Evolutionary conservation across 2,329 filamentous ascomycete species (phyloP), one percentile per base, ranked within the genome.

Genomic region (Capronia coronata): DNA sequence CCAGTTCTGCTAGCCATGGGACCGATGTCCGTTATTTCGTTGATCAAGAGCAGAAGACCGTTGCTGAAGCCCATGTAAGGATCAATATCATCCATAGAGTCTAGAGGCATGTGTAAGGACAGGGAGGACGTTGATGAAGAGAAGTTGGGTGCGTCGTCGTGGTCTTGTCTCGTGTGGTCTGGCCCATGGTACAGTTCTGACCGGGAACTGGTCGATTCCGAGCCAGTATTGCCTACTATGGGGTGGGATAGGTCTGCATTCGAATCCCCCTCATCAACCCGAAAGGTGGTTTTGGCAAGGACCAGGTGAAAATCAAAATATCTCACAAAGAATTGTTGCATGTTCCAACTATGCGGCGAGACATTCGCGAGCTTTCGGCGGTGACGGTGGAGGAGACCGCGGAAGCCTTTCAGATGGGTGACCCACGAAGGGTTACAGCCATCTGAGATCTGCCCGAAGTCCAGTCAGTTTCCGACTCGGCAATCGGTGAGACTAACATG

Each of bases 231-330:
- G 32, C 9, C 18, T 8, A 14, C 14, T 6, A 38, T 16, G 3
- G 27, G 37, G 18, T 27, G 23, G 23, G 37, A 16, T 39, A 2
- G 37, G 4, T 2, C 16, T 39, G 8, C 37, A 6, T 8, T 39
- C 21, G 32, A 18, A 5, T 39, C 40, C 14, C 16, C 18, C 6
- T 49, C 41, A 4, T 56, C 50, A 14, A 58, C 43, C 4, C 51
- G 50, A 42, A 63, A 63, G 2, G 59, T 49, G 1, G 61, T 62
- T 9, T 60, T 55, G 8, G 62, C 62, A 21, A 64, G 50, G n/a
- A 64, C 61, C 9, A 62, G 42, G 16, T 63, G 61, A 32, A 64
- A 62, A 3, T 54, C 55, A 27, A 63, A 63, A 38, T 64, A 63
- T 1, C 56, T 59, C 19, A 58, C 58, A 29, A 62, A 61, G 49